Evolutionary conservation across 2,329 filamentous ascomycete species (phyloP).

Genomic region (Gnomoniopsis smithogilvyi): DNA sequence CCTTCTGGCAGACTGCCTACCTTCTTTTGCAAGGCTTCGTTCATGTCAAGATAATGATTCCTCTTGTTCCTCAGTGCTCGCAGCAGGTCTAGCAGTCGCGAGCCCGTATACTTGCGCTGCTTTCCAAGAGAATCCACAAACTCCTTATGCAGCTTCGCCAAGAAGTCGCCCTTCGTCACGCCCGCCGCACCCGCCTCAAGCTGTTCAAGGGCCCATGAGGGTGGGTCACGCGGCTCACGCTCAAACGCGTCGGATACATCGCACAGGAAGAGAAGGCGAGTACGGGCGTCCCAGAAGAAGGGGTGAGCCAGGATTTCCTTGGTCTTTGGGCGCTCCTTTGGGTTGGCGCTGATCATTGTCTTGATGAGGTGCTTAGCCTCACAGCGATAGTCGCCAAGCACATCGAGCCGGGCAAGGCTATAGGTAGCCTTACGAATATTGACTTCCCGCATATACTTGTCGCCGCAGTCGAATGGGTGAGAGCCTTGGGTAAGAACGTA

Average conservation of each 20-base stretch:
- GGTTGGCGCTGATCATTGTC: conserved; percentile 65
- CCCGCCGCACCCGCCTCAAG: conserved; percentile 52
- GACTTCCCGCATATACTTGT: conserved; percentile 91
- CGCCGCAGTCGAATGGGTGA: conserved; percentile 92
- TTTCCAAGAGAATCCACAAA: conserved; percentile 91
- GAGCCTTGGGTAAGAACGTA: conserved; percentile 92
- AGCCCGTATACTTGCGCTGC: conserved; percentile 90
- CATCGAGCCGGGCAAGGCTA: conserved; percentile 66
- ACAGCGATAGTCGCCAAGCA: conserved; percentile 76
- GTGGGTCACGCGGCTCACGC: conserved; percentile 81
- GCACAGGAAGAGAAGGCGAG: conserved; percentile 87
- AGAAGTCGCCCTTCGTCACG: conserved; percentile 70
- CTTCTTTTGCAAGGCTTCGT: conserved; percentile 64
- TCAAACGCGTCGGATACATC: conserved; percentile 97
- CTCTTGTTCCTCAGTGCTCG: conserved; percentile 92
- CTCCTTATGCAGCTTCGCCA: conserved; percentile 69
- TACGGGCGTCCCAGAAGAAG: conserved; percentile 93
- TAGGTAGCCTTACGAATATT: conserved; percentile 92
- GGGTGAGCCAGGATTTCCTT: conserved; percentile 84
- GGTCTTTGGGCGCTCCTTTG: conserved; percentile 64
- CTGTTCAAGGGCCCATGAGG: conserved; percentile 62
- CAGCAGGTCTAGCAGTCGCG: conserved; percentile 78
- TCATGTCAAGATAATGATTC: conserved; percentile 97
- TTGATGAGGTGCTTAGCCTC: conserved; percentile 86
- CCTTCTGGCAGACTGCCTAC: conserved; percentile 76